Percentiles rank a stretch among this genome's conserved stretches.
Evolutionary conservation across 2,329 filamentous ascomycete genomes (phyloP).

Genomic region (Teratosphaeria epicoccoides): DNA sequence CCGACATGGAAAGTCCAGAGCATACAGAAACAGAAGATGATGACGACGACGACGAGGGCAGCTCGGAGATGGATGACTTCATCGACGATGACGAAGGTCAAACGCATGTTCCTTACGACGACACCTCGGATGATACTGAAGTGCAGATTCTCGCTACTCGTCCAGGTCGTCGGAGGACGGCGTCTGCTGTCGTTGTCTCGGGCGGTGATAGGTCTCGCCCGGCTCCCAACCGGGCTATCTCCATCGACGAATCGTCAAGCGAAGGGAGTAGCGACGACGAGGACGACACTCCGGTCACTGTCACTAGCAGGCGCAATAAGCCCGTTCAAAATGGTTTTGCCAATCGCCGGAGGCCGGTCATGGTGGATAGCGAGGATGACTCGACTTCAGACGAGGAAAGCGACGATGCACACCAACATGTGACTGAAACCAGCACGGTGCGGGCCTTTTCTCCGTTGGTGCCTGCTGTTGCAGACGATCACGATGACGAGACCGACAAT

Average conservation of each 20-base stretch:
- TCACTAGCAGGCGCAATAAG: neutral
- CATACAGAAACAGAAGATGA: constrained; percentile 8
- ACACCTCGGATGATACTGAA: constrained; percentile 5
- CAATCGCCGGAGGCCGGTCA: neutral
- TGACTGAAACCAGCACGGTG: neutral
- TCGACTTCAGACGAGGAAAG: neutral
- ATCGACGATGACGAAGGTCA: constrained; percentile 8
- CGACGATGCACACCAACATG: neutral
- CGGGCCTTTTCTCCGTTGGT: neutral
- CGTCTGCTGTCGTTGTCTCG: constrained; percentile 9
- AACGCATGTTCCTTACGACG: neutral
- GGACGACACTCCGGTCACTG: neutral
- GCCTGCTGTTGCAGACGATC: neutral
- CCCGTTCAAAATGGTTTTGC: neutral
- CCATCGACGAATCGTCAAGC: constrained; percentile 5
- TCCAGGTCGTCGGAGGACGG: constrained; percentile 1
- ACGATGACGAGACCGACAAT: neutral
- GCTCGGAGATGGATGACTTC: constrained; percentile 12
- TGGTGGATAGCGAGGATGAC: constrained; percentile 1
- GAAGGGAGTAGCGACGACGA: constrained; percentile 3
- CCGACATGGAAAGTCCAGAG: constrained; percentile 3
- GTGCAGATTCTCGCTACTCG: neutral
- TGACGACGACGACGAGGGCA: constrained; percentile 11
- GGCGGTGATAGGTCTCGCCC: constrained; percentile 12
- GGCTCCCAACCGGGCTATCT: constrained; percentile 1